Conservation (phyloP, 2,329 filamentous ascomycete genomes). For the Penicillium vulpinum region DNA sequence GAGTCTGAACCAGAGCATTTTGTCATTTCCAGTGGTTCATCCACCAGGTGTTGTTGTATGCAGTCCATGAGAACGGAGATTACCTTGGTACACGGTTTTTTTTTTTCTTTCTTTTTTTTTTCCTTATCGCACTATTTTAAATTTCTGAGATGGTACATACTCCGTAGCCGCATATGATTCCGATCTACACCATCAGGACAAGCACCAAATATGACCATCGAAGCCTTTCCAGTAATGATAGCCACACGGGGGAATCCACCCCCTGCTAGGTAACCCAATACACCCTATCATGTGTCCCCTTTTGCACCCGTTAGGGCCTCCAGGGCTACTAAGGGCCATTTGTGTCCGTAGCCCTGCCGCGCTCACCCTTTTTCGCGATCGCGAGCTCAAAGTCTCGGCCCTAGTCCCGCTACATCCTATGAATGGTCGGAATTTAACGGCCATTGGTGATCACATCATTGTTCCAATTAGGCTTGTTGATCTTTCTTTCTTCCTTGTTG, state of each 20-base stretch:
- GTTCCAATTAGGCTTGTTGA: constrained; percentile 8
- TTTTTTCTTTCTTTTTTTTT: not conserved
- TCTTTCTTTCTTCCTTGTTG: constrained; percentile 8
- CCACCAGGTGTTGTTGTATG: too few species aligned
- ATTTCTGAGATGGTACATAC: not conserved
- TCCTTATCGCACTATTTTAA: not conserved
- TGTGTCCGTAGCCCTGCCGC: constrained; percentile 7
- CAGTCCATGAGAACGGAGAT: not conserved
- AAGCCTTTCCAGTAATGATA: constrained; percentile 29
- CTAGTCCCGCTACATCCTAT: constrained; percentile 1
- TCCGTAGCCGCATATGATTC: too few species aligned
- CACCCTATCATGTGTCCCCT: constrained; percentile 14
- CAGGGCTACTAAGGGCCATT: constrained; percentile 1
- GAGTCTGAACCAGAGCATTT: constrained; percentile 3
- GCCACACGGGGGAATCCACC: constrained; percentile 18
- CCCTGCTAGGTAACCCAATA: constrained; percentile 10
- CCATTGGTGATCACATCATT: constrained; percentile 4
- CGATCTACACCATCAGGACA: constrained; percentile 7
- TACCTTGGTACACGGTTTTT: not conserved
- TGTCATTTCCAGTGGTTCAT: constrained; percentile 4
- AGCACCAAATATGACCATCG: constrained; percentile 11
- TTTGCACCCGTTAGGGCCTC: constrained; percentile 16
- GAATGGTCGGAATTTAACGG: constrained; percentile 8
- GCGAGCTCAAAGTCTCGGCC: not conserved
- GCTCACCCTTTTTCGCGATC: constrained; percentile 9